These are phyloP conservation scores for Beauveria rudraprayagi DNA, from an alignment of 2,329 filamentous ascomycete species.

Conservation along the genomic window DNA sequence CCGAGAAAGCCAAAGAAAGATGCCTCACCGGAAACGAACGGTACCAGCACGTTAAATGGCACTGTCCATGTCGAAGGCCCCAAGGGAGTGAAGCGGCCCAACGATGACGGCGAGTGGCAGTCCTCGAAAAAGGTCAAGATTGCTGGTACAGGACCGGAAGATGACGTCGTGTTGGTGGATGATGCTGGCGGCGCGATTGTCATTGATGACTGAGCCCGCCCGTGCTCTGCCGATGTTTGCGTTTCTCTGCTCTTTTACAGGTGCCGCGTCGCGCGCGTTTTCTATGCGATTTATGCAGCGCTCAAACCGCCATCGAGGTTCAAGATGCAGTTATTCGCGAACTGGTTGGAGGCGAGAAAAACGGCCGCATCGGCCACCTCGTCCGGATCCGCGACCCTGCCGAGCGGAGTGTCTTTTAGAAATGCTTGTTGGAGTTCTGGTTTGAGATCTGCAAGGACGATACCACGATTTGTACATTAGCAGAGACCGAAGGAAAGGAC, in stretches of 20 bases:
- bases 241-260: not conserved
- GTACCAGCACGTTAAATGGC: slow-evolving; percentile 31
- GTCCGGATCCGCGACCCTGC: slow-evolving; percentile 57
- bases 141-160: slow-evolving; percentile 21
- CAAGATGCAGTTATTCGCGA: slow-evolving; percentile 79
- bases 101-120: slow-evolving; percentile 34
- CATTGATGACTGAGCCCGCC: slow-evolving; percentile 51
- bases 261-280: not conserved
- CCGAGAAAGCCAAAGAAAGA: slow-evolving; percentile 44
- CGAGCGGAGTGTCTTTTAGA: slow-evolving; percentile 49
- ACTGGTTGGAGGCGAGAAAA: slow-evolving; percentile 70
- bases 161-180: slow-evolving; percentile 41
- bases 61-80: slow-evolving; percentile 24
- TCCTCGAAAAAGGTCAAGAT: slow-evolving; percentile 43
- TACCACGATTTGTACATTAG: slow-evolving; percentile 31
- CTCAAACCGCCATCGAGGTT: slow-evolving; percentile 82
- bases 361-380: slow-evolving; percentile 78
- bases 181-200: slow-evolving; percentile 55
- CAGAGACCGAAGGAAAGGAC: slow-evolving; percentile 3
- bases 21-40: slow-evolving; percentile 30
- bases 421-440: slow-evolving; percentile 29
- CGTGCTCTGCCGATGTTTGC: not conserved
- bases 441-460: slow-evolving; percentile 25
- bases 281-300: slow-evolving; percentile 40
- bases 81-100: slow-evolving; percentile 38